A percentile compares a stretch with the other conserved stretches of the same genome.
Evolutionary conservation across 192 early-diverging fungal genomes (phyloP).

Genomic region (Umbelopsis sp.): DNA sequence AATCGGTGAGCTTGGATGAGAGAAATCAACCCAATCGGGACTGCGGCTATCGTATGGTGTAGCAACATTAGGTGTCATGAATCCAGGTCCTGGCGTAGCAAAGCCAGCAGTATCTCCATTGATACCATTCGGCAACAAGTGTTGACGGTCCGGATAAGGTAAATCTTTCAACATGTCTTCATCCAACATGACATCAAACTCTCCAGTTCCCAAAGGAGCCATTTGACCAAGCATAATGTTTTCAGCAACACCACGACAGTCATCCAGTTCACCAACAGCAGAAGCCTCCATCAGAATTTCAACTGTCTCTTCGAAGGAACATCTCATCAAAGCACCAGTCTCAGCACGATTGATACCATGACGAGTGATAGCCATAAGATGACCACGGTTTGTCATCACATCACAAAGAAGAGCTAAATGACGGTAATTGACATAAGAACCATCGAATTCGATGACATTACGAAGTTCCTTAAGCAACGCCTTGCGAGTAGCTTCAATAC

Average conservation of each 20-base stretch:
- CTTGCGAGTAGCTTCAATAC: constrained; percentile 95
- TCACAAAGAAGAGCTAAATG: constrained; percentile 95
- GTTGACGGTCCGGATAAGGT: constrained; percentile 51
- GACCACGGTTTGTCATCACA: constrained; percentile 93
- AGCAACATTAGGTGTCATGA: constrained; percentile 62
- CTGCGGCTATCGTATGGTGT: constrained; percentile 80
- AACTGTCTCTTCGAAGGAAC: constrained; percentile 98
- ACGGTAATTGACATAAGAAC: constrained; percentile 98
- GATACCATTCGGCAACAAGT: constrained; percentile 52
- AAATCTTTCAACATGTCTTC: constrained; percentile 85
- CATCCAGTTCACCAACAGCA: constrained; percentile 86
- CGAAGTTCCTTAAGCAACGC: constrained; percentile 89
- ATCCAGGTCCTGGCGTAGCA: constrained; percentile 51
- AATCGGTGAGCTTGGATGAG: constrained; percentile 68
- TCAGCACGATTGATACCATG: constrained; percentile 98
- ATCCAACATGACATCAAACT: constrained; percentile 92
- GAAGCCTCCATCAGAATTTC: constrained; percentile 98
- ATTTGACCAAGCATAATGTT: constrained; percentile 98
- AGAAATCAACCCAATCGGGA: constrained; percentile 59
- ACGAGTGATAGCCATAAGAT: constrained; percentile 95
- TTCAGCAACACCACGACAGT: constrained; percentile 95
- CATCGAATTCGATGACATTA: constrained; percentile 92
- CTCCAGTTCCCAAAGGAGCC: constrained; percentile 93
- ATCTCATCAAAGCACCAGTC: constrained; percentile 90
- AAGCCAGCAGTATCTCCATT: constrained; percentile 48